Conservation (phyloP, 1,284 basidiomycete species). For the Exobasidium cylindrosporum region DNA sequence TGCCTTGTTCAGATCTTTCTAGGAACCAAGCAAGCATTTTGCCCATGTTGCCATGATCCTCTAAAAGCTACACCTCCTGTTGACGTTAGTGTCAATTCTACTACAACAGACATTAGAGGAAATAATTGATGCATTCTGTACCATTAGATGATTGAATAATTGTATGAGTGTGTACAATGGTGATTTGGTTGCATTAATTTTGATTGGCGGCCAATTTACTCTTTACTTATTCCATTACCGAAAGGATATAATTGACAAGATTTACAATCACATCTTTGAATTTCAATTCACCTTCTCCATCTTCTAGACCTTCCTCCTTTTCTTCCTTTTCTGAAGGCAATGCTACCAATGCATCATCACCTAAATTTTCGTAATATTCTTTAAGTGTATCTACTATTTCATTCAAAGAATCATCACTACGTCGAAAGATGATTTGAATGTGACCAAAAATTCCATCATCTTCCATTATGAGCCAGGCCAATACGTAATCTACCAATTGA, state of each 20-base stretch:
- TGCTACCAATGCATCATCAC: constrained; percentile 27
- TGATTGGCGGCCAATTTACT: too few species aligned
- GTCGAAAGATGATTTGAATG: constrained; percentile 22
- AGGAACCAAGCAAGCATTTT: constrained; percentile 31
- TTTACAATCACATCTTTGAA: constrained; percentile 37
- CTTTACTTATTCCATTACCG: constrained; percentile 10
- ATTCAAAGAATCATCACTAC: constrained; percentile 16
- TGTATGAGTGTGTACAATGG: too few species aligned
- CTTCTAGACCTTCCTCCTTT: background rate
- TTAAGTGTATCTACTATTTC: constrained; percentile 25
- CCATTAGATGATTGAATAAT: background rate
- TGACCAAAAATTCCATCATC: constrained; percentile 71
- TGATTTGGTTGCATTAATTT: too few species aligned
- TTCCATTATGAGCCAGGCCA: constrained; percentile 96
- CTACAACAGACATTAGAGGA: too few species aligned
- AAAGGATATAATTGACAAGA: constrained; percentile 34
- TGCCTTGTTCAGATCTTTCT: constrained; percentile 32
- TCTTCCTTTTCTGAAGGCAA: background rate
- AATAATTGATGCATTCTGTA: background rate
- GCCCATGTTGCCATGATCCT: constrained; percentile 20
- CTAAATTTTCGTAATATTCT: constrained; percentile 40
- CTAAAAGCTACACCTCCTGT: background rate
- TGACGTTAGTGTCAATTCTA: too few species aligned
- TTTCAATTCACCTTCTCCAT: constrained; percentile 10
- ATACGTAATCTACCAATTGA: constrained; percentile 85